Base-by-base conservation (phyloP, 768 basidiomycete species). In the Termitomyces eurrhizus region DNA sequence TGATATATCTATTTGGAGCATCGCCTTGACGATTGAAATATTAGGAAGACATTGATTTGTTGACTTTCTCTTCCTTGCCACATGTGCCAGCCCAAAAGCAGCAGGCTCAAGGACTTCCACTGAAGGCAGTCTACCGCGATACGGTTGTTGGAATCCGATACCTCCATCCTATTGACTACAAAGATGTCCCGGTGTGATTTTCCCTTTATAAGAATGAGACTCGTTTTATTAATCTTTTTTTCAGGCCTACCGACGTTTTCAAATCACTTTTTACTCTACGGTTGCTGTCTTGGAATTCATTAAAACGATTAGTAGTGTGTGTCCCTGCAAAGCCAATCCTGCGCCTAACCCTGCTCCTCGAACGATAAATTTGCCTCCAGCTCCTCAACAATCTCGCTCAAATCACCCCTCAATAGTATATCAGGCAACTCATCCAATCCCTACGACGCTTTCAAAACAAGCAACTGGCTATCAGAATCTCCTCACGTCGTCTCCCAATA, bases 41-140 rank as follows among this genome's bases (percentile, higher is more conserved):
- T 32, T 68, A 93, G 91, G 91, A 93, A 73, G 89, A 93, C 68
- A 63, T 93, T 42, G 90, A 93, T 64, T 73, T 93, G 24, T 73
- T 92, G 29, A 78, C 84, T 2, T 89, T 90, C 69, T 89, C 89
- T 3, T 76, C 77, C 14, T 66, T 81, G 55, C 67, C 73, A 26
- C 67, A 74, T 18, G 62, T 67, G 35, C 69, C 53, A 55, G 18
- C 29, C 29, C n/a, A 32, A 41, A 55, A 74, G 69, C 61, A 75
- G 66, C 49, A 73, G 57, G 46, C 75, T 13, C 85, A 88, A 64
- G 81, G 82, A 26, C 77, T 88, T 35, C 89, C 91, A n/a, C 73
- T 93, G 46, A 92, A 91, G 70, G 90, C 89, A 8, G 89, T 92
- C 11, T 90, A 89, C 69, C 85, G 88, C 26, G 90, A 88, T 58